phyloP scores from a whole-genome alignment of 176 grass and related monocot genomes.

The Leersia perrieri region DNA sequence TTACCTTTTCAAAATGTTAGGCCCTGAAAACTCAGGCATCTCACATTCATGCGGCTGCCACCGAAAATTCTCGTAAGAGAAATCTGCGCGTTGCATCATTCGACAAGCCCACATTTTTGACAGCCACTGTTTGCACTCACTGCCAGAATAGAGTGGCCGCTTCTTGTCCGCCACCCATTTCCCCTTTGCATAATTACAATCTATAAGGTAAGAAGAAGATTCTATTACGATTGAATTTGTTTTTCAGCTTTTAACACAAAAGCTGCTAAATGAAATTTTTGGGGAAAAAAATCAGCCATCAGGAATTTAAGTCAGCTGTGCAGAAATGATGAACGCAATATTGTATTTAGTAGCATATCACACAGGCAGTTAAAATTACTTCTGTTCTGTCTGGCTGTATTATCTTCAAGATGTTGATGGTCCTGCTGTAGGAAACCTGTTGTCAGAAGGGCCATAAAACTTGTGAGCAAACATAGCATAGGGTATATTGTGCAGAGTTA shows the following conservation, averaged over 20 bases:
- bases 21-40: conserved; percentile 75
- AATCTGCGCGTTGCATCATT: conserved; percentile 72
- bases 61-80: conserved; percentile 70
- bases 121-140: conserved; percentile 81
- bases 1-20: conserved; percentile 68
- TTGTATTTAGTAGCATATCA: not conserved
- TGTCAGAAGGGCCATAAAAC: not conserved
- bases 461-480: not conserved
- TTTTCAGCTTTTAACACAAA: not conserved
- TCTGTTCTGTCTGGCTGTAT: conserved; percentile 26
- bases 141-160: conserved; percentile 74
- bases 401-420: conserved; percentile 16
- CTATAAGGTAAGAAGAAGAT: conserved; percentile 36
- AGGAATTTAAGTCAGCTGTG: not conserved
- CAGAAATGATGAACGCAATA: not conserved
- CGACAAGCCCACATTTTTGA: conserved; percentile 96
- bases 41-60: conserved; percentile 81
- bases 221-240: conserved; percentile 1
- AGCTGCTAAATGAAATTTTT: not conserved
- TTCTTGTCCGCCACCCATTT: conserved; percentile 78
- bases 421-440: conserved; percentile 27
- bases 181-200: conserved; percentile 90
- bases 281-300: conserved; percentile 2
- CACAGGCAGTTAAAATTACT: conserved; percentile 29
- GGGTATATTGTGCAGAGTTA: not conserved